Base-by-base conservation (phyloP, 2,329 filamentous ascomycete genomes). In the Xylaria sp. region DNA sequence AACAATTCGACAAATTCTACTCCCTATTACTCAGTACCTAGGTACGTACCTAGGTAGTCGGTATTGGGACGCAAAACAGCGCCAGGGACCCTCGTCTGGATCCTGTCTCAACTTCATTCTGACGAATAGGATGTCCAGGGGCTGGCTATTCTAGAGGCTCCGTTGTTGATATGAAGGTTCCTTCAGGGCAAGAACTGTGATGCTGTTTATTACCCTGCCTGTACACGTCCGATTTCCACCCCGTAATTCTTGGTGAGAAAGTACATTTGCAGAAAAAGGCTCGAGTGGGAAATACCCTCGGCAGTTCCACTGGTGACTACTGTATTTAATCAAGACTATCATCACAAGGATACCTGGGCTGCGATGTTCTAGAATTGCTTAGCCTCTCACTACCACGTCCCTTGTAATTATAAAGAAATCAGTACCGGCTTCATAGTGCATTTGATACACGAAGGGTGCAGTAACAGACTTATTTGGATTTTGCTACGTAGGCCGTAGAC, bases 1-100 rank as follows among this genome's bases (percentile, higher is more conserved):
- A 36, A 36, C 33, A 61, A 56, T 65, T 62, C 51, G n/a, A n/a
- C n/a, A 62, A 65, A 68, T 68, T 57, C 62, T 61, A 20, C 66
- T 67, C 54, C 55, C 41, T 56, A 25, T 64, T 62, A 48, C 23
- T 28, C 28, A 4, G 3, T 28, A 28, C 28, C 23, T 28, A 3
- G 3, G 3, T 28, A 28, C 28, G 25, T 25, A 25, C 3, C 25
- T 25, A 25, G n/a, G 43, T 25, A 57, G 3, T 57, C 56, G 49
- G 48, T 23, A 64, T 48, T 57, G 23, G 52, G 28, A 56, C 28
- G 58, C 13, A 20, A 57, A 52, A 46, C 13, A 18, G 23, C 33
- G 23, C 15, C 25, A n/a, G 33, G 23, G 56, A 33, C 41, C 62
- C 66, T n/a, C 56, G 23, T 15, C 43, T 33, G 5, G 49, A 33